Evolutionary conservation across 192 early-diverging fungal species (phyloP).

Genomic region (Chytriomyces sp.): DNA sequence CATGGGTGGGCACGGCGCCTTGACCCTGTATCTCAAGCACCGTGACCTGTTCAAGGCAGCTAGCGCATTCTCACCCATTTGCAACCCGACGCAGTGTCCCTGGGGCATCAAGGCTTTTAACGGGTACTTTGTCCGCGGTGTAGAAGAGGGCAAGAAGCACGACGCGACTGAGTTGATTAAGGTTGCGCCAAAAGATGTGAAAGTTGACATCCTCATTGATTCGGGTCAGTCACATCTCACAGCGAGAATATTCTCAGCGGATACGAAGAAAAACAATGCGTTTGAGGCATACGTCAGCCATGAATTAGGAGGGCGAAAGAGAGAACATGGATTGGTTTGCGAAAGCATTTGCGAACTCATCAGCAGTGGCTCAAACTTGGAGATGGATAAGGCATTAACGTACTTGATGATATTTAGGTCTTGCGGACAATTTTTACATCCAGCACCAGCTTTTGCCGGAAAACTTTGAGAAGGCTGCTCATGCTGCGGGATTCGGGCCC

Average conservation of each 20-base stretch:
- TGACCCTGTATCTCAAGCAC: slow-evolving; percentile 75
- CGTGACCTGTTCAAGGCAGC: slow-evolving; percentile 68
- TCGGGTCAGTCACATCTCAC: neutral
- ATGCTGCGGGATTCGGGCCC: neutral
- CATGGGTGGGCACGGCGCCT: slow-evolving; percentile 87
- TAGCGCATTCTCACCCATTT: slow-evolving; percentile 85
- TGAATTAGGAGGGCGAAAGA: too few relatives aligned
- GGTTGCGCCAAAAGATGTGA: neutral
- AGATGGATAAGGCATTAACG: neutral
- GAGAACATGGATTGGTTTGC: too few relatives aligned
- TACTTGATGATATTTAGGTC: too few relatives aligned
- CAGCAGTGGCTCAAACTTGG: slow-evolving; percentile 30
- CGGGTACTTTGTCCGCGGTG: slow-evolving; percentile 57
- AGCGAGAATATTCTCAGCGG: too few relatives aligned
- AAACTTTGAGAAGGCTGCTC: slow-evolving; percentile 8
- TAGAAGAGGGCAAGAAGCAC: slow-evolving; percentile 59
- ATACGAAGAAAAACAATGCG: too few relatives aligned
- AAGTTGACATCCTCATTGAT: slow-evolving; percentile 49
- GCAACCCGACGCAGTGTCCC: slow-evolving; percentile 64
- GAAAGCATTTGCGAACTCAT: slow-evolving; percentile 45
- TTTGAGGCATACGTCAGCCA: too few relatives aligned
- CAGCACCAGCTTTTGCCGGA: slow-evolving; percentile 16
- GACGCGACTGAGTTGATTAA: slow-evolving; percentile 76
- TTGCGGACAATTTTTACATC: slow-evolving; percentile 10
- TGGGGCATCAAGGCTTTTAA: slow-evolving; percentile 85